Conservation (phyloP, 805 yeast species). For the Candida dajiaensis region DNA sequence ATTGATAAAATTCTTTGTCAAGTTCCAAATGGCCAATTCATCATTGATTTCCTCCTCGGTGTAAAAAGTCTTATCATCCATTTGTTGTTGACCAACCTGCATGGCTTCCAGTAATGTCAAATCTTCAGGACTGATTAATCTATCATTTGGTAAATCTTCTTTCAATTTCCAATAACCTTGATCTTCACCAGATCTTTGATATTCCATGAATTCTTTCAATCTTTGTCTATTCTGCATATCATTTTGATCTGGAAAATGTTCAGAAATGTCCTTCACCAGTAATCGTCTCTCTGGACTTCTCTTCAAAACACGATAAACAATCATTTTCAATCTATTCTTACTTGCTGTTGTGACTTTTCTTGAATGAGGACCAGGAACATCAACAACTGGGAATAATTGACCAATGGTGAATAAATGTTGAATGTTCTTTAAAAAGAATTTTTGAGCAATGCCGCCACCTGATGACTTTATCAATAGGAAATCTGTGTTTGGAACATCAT, state of each 20-base stretch:
- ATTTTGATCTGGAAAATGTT: slow-evolving; percentile 93
- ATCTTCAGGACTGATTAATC: slow-evolving; percentile 92
- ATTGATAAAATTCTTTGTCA: slow-evolving; percentile 83
- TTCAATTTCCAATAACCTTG: slow-evolving; percentile 94
- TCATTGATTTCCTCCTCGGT: slow-evolving; percentile 56
- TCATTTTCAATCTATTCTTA: slow-evolving; percentile 87
- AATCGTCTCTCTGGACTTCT: slow-evolving; percentile 67
- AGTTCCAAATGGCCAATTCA: slow-evolving; percentile 90
- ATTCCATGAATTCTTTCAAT: slow-evolving; percentile 95
- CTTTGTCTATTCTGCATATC: slow-evolving; percentile 97
- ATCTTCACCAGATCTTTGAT: slow-evolving; percentile 88
- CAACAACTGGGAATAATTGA: slow-evolving; percentile 87
- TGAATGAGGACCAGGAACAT: slow-evolving; percentile 96
- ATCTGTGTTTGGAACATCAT: slow-evolving; percentile 73
- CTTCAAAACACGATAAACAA: slow-evolving; percentile 82
- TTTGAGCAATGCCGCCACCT: slow-evolving; percentile 65
- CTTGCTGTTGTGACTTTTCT: slow-evolving; percentile 91
- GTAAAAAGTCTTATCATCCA: slow-evolving; percentile 73
- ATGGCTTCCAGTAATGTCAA: slow-evolving; percentile 79
- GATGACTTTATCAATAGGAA: slow-evolving; percentile 75
- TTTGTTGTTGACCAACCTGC: slow-evolving; percentile 86
- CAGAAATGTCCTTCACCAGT: slow-evolving; percentile 79
- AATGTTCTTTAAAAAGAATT: slow-evolving; percentile 62
- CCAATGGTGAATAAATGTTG: slow-evolving; percentile 83
- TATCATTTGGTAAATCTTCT: slow-evolving; percentile 61